Evolutionary conservation across 1,139 yeast genomes (phyloP).

Genomic region (Geotrichum europaeum): DNA sequence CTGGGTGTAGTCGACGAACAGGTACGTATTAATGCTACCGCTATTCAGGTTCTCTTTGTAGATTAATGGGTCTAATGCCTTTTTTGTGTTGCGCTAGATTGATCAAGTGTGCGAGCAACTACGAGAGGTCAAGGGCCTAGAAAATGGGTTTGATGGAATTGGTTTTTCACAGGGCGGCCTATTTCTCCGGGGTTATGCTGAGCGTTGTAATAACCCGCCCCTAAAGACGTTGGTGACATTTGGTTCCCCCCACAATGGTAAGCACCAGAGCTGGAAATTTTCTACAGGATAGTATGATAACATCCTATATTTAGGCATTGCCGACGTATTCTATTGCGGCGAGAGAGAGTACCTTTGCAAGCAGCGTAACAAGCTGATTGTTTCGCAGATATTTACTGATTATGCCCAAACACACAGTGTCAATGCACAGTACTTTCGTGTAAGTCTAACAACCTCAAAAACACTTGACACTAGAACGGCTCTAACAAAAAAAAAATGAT

Average conservation of each 20-base stretch:
- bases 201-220: slow-evolving; percentile 47
- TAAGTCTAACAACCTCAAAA: slow-evolving; percentile 6
- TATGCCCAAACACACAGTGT: slow-evolving; percentile 53
- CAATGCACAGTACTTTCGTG: slow-evolving; percentile 72
- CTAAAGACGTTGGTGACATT: slow-evolving; percentile 58
- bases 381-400: slow-evolving; percentile 55
- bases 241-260: slow-evolving; percentile 79
- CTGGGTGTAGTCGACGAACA: slow-evolving; percentile 56
- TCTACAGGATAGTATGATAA: not conserved
- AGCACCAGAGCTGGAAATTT: not conserved
- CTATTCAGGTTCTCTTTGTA: not conserved
- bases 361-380: slow-evolving; percentile 49
- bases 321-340: slow-evolving; percentile 60
- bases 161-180: slow-evolving; percentile 86
- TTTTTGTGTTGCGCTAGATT: slow-evolving; percentile 14
- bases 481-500: not conserved
- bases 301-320: slow-evolving; percentile 33
- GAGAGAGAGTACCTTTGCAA: slow-evolving; percentile 58
- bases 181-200: slow-evolving; percentile 58
- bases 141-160: slow-evolving; percentile 60
- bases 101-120: slow-evolving; percentile 42
- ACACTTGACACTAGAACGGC: not conserved
- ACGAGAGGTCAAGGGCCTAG: slow-evolving; percentile 37
- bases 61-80: not conserved
- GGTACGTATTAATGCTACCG: slow-evolving; percentile 28